A percentile compares a stretch with the other conserved stretches of the same genome.
phyloP scores from a whole-genome alignment of 2,329 filamentous ascomycete genomes.

The Paraconiothyrium sp. region DNA sequence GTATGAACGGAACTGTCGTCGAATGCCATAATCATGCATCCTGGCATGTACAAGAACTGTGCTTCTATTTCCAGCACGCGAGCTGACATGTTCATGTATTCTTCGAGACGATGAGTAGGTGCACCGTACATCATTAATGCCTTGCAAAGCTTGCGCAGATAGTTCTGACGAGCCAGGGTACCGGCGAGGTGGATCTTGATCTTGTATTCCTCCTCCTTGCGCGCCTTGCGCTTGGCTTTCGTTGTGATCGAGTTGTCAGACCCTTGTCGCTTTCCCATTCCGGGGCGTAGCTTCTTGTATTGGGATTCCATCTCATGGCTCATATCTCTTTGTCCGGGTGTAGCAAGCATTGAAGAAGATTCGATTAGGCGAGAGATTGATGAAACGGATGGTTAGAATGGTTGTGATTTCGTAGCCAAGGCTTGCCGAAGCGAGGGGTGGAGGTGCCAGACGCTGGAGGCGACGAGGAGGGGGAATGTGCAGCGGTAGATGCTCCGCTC shows the following conservation, averaged over 20 bases:
- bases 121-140: conserved; percentile 91
- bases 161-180: conserved; percentile 81
- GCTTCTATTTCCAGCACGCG: conserved; percentile 88
- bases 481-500: conserved; percentile 45
- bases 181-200: conserved; percentile 71
- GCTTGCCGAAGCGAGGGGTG: conserved; percentile 48
- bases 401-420: conserved; percentile 50
- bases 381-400: conserved; percentile 46
- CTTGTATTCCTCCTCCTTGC: conserved; percentile 61
- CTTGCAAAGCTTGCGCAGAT: conserved; percentile 83
- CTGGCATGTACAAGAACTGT: conserved; percentile 89
- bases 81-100: conserved; percentile 90
- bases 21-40: conserved; percentile 94
- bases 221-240: conserved; percentile 43
- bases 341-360: conserved; percentile 55
- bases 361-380: conserved; percentile 57
- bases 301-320: conserved; percentile 54
- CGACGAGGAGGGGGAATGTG: conserved; percentile 49
- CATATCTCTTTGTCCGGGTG: conserved; percentile 52
- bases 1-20: conserved; percentile 78
- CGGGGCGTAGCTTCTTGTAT: conserved; percentile 50
- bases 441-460: conserved; percentile 55
- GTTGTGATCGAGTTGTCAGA: conserved; percentile 48
- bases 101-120: conserved; percentile 88
- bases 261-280: conserved; percentile 47